phyloP scores from a whole-genome alignment of 176 grass and related monocot species.

The Oryza rufipogon region DNA sequence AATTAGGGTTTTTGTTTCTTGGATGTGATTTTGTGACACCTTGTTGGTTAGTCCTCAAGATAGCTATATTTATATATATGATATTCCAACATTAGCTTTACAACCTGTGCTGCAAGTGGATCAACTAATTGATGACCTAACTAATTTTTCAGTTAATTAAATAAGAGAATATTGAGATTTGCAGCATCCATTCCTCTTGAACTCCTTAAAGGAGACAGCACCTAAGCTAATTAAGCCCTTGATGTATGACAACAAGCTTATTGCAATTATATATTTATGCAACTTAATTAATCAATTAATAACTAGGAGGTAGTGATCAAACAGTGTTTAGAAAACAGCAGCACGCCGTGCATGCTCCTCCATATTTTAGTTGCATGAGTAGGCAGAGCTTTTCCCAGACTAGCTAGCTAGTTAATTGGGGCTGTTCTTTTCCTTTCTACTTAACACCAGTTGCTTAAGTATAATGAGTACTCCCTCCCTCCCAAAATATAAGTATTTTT shows the following conservation, averaged over 20 bases:
- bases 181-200: conserved; percentile 34
- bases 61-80: not conserved
- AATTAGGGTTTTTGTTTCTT: not conserved
- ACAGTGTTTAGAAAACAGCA: conserved; percentile 36
- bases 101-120: not conserved
- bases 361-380: conserved; percentile 42
- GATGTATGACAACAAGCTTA: conserved; percentile 21
- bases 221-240: conserved; percentile 22
- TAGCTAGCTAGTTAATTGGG: conserved; percentile 29
- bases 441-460: not conserved
- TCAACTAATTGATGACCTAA: not conserved
- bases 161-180: conserved; percentile 36
- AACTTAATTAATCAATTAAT: conserved; percentile 10
- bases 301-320: conserved; percentile 23
- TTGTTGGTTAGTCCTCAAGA: not conserved
- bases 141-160: conserved; percentile 3
- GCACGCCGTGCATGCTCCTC: conserved; percentile 43
- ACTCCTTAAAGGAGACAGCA: conserved; percentile 55
- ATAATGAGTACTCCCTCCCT: not conserved
- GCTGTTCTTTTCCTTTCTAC: conserved; percentile 12
- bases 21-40: not conserved
- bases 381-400: conserved; percentile 9
- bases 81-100: not conserved
- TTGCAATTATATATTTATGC: conserved; percentile 18
- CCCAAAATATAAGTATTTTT: too few relatives aligned